phyloP scores from a whole-genome alignment of 441 rosid species.

The Erodium texanum region DNA sequence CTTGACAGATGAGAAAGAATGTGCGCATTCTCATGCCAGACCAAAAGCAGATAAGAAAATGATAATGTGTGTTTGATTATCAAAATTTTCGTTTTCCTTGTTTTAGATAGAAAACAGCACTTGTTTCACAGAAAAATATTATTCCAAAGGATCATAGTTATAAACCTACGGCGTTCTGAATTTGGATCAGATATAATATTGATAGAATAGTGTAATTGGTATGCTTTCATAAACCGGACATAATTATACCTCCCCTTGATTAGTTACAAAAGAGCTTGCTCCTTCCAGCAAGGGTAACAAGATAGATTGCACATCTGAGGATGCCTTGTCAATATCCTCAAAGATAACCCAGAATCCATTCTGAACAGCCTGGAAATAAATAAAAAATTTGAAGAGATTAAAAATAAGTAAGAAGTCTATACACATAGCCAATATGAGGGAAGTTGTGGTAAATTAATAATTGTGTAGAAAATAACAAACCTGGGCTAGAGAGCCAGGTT shows the following conservation, averaged over 20 bases:
- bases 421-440: constrained; percentile 10
- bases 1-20: background rate
- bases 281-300: constrained; percentile 85
- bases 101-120: background rate
- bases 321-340: constrained; percentile 93
- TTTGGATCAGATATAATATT: background rate
- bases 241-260: constrained; percentile 71
- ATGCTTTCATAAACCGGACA: background rate
- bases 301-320: constrained; percentile 74
- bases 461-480: constrained; percentile 30
- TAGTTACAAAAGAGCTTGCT: constrained; percentile 49
- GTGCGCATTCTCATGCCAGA: background rate
- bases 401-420: constrained; percentile 8
- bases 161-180: background rate
- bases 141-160: background rate
- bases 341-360: constrained; percentile 90
- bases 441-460: constrained; percentile 8
- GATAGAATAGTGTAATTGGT: background rate
- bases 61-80: background rate
- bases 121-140: too few relatives aligned
- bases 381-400: constrained; percentile 12
- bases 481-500: constrained; percentile 96
- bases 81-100: too few relatives aligned
- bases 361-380: constrained; percentile 58
- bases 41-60: background rate